Percentiles rank a stretch among this genome's conserved stretches.
These are phyloP conservation scores for Thielaviopsis punctulata DNA, from an alignment of 2,329 filamentous ascomycete genomes.

Conservation along the genomic window DNA sequence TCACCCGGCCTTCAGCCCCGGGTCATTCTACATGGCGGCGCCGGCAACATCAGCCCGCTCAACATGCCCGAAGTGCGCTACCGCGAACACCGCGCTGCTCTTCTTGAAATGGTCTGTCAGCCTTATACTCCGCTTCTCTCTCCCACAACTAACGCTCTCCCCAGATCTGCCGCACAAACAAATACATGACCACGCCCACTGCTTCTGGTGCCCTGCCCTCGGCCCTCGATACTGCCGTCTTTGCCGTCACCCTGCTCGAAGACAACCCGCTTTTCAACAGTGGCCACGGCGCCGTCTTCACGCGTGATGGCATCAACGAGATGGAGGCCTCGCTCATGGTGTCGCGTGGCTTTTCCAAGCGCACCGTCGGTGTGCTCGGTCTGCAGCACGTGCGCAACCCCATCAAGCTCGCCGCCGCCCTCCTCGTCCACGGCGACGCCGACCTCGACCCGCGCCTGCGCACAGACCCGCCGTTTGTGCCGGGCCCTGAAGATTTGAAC, in stretches of 20 bases:
- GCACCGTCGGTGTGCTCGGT: conserved; percentile 61
- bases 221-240: conserved; percentile 57
- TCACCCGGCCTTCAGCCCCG: conserved; percentile 28
- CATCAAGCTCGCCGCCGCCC: conserved; percentile 51
- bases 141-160: neutral
- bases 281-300: conserved; percentile 73
- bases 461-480: conserved; percentile 16
- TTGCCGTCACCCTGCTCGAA: conserved; percentile 61
- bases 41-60: conserved; percentile 47
- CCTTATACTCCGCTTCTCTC: neutral
- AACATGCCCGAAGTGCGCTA: conserved; percentile 43
- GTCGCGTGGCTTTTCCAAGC: conserved; percentile 52
- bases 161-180: conserved; percentile 28
- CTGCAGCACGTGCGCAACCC: conserved; percentile 63
- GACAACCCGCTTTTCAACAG: conserved; percentile 72
- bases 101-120: conserved; percentile 39
- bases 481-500: conserved; percentile 17
- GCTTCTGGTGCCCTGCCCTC: conserved; percentile 22
- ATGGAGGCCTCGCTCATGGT: conserved; percentile 83
- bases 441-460: conserved; percentile 28
- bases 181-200: conserved; percentile 27
- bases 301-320: conserved; percentile 64
- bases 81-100: conserved; percentile 37
- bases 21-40: conserved; percentile 56
- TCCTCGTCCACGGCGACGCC: conserved; percentile 49